phyloP scores from a whole-genome alignment of 768 basidiomycete genomes.

The Trametes cinnabarina region DNA sequence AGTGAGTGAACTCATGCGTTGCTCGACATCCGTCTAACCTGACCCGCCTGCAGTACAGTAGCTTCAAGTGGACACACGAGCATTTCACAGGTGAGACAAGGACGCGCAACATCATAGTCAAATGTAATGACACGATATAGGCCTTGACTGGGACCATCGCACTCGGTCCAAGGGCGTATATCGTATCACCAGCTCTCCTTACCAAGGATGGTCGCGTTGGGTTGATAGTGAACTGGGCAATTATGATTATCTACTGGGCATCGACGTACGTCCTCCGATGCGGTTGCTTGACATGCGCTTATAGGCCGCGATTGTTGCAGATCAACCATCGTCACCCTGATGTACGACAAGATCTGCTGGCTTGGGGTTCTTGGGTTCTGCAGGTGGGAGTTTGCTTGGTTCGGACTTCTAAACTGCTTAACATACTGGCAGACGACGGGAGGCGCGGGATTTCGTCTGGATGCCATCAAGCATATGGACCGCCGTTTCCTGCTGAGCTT shows the following conservation, averaged over 20 bases:
- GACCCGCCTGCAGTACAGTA: conserved; percentile 55
- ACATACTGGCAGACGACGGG: conserved; percentile 52
- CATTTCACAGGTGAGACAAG: conserved; percentile 67
- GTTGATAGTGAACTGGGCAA: conserved; percentile 88
- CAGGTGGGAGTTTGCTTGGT: conserved; percentile 34
- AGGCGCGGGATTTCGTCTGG: conserved; percentile 76
- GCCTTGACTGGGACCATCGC: conserved; percentile 81
- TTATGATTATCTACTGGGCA: conserved; percentile 79
- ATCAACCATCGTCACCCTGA: conserved; percentile 66
- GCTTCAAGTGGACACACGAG: conserved; percentile 67
- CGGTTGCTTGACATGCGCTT: neutral
- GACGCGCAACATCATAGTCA: neutral
- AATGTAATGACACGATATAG: conserved; percentile 32
- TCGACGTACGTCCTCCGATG: conserved; percentile 49
- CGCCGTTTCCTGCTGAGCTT: conserved; percentile 64
- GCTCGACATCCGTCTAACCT: neutral
- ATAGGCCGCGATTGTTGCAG: neutral
- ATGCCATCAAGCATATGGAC: conserved; percentile 91
- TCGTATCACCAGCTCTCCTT: conserved; percentile 62
- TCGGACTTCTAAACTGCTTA: neutral
- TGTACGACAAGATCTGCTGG: conserved; percentile 67
- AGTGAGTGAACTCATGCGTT: conserved; percentile 38
- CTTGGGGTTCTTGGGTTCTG: conserved; percentile 81
- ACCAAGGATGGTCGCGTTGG: conserved; percentile 76
- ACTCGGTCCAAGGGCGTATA: conserved; percentile 64